Evolutionary conservation across 768 basidiomycete species (phyloP), one percentile per base, ranked within the genome.

Genomic region (Boletus rubroflammeus): DNA sequence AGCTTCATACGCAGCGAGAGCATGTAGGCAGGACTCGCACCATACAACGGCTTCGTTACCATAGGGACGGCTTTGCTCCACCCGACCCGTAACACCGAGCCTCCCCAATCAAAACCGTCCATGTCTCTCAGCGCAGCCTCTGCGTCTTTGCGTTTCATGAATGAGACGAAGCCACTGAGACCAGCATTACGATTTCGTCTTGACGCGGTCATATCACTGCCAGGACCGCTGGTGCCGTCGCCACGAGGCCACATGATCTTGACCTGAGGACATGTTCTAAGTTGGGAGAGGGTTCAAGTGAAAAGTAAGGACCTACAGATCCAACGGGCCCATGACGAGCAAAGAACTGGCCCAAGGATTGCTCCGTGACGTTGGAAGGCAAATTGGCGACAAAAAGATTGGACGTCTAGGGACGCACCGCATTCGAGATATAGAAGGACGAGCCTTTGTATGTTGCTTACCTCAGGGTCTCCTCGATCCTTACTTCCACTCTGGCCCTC

Each of bases 241-340:
- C 84, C 81, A 38, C 96, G 85, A n/a, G 95, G 96, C 94, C 94
- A 98, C 95, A 98, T 98, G 60, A 98, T 85, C 77, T 96, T 93
- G 41, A 94, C 90, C 91, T 93, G n/a, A 51, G 55, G 25, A 15
- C 53, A 19, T 19, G 7, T 32, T 29, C 19, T 53, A 25, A 51
- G 45, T 32, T 21, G 17, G 39, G 13, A 34, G 10, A 51, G 15
- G 21, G 38, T 19, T n/a, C 23, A 11, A 38, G 40, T 26, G n/a
- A 56, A 28, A 51, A 42, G 10, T 4, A 26, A 54, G 29, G 6
- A 75, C 82, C 46, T 65, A 92, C 92, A 21, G 92, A 94, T 23
- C 88, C 96, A 57, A 99, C 89, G n/a, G 94, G 92, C 0, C 97
- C 97, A 53, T 79, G 79, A 41, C 87, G 83, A 3, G 95, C 95